A percentile compares a stretch with the other conserved stretches of the same genome.
Evolutionary conservation across 345 rosid genomes (phyloP).

Genomic region (Fremontodendron californicum): DNA sequence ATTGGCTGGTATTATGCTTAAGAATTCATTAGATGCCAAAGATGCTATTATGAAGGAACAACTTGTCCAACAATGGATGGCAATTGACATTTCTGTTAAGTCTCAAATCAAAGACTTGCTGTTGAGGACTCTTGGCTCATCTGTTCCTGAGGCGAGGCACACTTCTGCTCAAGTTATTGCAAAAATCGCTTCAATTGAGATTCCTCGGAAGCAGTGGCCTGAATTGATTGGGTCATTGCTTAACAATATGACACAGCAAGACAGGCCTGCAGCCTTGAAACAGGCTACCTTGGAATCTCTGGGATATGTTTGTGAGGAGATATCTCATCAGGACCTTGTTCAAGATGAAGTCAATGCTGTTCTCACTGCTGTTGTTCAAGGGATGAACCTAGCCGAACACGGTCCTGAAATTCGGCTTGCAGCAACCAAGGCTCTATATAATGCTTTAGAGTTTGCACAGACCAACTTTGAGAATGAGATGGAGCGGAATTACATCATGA

Average conservation of each 20-base stretch:
- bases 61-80: conserved; percentile 77
- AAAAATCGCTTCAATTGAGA: conserved; percentile 84
- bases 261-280: conserved; percentile 52
- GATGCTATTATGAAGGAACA: conserved; percentile 58
- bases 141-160: conserved; percentile 70
- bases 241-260: conserved; percentile 70
- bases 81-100: conserved; percentile 52
- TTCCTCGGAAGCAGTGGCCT: conserved; percentile 94
- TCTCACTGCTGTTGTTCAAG: conserved; percentile 96
- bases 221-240: conserved; percentile 66
- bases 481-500: conserved; percentile 93
- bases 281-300: conserved; percentile 91
- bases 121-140: conserved; percentile 62
- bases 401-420: conserved; percentile 77
- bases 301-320: conserved; percentile 91
- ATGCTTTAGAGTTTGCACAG: conserved; percentile 91
- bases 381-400: conserved; percentile 80
- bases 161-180: conserved; percentile 93
- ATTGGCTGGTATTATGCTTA: conserved; percentile 87
- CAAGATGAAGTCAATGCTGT: conserved; percentile 90
- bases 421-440: conserved; percentile 72
- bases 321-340: conserved; percentile 75
- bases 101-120: conserved; percentile 78
- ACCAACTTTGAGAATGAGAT: conserved; percentile 89
- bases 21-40: conserved; percentile 89